Base-by-base conservation (phyloP, 495 filamentous ascomycete genomes). In the Hyaloscypha hepaticicola region DNA sequence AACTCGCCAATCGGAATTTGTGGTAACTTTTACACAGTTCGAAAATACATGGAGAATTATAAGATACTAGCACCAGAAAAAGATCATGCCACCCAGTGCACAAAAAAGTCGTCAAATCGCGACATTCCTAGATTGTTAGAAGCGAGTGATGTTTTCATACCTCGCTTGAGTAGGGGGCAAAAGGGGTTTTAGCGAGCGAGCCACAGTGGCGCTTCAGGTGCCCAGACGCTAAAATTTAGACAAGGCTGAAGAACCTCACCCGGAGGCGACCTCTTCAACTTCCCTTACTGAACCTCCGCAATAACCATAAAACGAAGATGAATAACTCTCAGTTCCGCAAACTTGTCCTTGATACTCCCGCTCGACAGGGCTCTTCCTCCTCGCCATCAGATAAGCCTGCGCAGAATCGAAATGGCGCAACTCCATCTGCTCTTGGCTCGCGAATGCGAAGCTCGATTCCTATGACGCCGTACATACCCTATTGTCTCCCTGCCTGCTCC, bases 241-340 rank as follows among this genome's bases (percentile, higher is more conserved):
- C 50, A 25, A 53, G 50, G 55, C 57, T 38, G 57, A 60, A 45
- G 22, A 53, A 53, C 50, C 11, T 25, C 22, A 50, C 31, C 12
- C 19, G n/a, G n/a, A n/a, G n/a, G n/a, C n/a, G n/a, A n/a, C 38
- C 14, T 4, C 16, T 19, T 4, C 38, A 45, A 19, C 38, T 45
- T 19, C 3, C 16, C 38, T 45, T 34, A 6, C 5, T 50, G 48
- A 50, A 50, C 48, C 48, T 5, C 5, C 31, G 5, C 38, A n/a
- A n/a, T 16, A 16, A 16, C 16, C 25, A 26, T 21, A 53, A 55
- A 38, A 16, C 16, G 69, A 73, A 51, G 62, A 99, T 99, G 95
- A 96, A 99, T 74, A 97, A 98, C 83, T 84, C 90, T 21, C 91
- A 99, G 73, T 99, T 99, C 73, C 93, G 95, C 56, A 88, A 89